Percentiles rank a stretch among this genome's conserved stretches.
Evolutionary conservation across 495 filamentous ascomycete species (phyloP).

Genomic region (Hapsidospora chrysogenum): DNA sequence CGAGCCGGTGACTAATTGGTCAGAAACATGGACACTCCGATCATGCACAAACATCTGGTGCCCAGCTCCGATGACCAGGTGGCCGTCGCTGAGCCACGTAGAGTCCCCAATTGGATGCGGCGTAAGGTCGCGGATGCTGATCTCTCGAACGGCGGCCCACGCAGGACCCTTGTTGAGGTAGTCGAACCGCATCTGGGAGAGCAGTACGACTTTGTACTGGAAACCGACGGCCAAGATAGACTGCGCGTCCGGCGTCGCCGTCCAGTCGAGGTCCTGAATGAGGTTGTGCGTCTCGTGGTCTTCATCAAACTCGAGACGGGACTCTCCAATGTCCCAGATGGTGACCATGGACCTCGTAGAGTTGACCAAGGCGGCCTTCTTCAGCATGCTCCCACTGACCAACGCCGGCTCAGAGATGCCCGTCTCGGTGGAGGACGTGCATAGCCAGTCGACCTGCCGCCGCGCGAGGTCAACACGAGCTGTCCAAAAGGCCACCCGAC

Average conservation of each 20-base stretch:
- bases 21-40: slow-evolving; percentile 47
- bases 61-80: slow-evolving; percentile 73
- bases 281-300: slow-evolving; percentile 54
- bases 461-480: slow-evolving; percentile 48
- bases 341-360: slow-evolving; percentile 56
- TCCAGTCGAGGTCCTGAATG: slow-evolving; percentile 87
- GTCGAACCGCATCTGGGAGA: slow-evolving; percentile 89
- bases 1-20: slow-evolving; percentile 46
- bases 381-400: slow-evolving; percentile 70
- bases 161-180: slow-evolving; percentile 81
- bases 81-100: slow-evolving; percentile 71
- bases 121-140: slow-evolving; percentile 65
- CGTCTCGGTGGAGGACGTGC: slow-evolving; percentile 71
- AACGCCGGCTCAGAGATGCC: slow-evolving; percentile 56
- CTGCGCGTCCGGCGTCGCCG: slow-evolving; percentile 79
- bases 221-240: slow-evolving; percentile 88
- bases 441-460: slow-evolving; percentile 58
- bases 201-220: slow-evolving; percentile 61
- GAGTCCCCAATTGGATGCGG: slow-evolving; percentile 89
- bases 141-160: slow-evolving; percentile 73
- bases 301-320: slow-evolving; percentile 66
- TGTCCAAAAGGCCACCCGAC: slow-evolving; percentile 72
- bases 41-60: slow-evolving; percentile 88
- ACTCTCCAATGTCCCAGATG: slow-evolving; percentile 79
- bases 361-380: slow-evolving; percentile 76